These are phyloP conservation scores for Balakata baccata DNA, from an alignment of 345 rosid species.

Conservation along the genomic window DNA sequence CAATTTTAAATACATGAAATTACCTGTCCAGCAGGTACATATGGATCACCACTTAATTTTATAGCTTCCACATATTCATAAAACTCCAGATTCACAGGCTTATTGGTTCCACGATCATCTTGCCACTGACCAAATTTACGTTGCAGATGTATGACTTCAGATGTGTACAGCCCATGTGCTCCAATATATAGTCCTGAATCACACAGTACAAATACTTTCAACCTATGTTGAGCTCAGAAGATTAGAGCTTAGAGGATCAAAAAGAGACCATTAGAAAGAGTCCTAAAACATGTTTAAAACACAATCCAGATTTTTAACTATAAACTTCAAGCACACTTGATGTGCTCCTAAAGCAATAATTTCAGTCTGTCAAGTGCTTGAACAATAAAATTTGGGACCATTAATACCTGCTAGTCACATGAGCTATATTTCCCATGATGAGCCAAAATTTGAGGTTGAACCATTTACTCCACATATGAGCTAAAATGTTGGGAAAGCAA, in stretches of 20 bases:
- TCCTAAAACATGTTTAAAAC: background rate
- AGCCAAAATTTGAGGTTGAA: background rate
- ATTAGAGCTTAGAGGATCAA: background rate
- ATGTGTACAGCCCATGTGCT: constrained; percentile 73
- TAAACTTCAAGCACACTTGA: background rate
- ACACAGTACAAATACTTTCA: constrained; percentile 12
- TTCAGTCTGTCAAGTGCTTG: background rate
- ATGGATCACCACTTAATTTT: constrained; percentile 86
- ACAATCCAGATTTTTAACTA: background rate
- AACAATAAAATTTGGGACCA: background rate
- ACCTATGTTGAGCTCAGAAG: background rate
- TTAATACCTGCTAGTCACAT: background rate
- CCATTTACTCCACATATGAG: background rate
- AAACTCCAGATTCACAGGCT: constrained; percentile 59
- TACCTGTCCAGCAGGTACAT: constrained; percentile 97
- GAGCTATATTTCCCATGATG: background rate
- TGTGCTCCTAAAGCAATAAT: background rate
- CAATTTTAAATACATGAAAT: constrained; percentile 3
- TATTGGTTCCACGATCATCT: constrained; percentile 53
- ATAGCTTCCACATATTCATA: constrained; percentile 94
- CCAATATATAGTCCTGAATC: constrained; percentile 81
- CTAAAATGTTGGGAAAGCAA: background rate
- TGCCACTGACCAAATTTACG: constrained; percentile 88
- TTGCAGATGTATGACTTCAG: constrained; percentile 80
- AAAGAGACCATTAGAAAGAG: background rate